These are phyloP conservation scores for Gloeophyllum trabeum DNA, from an alignment of 768 basidiomycete genomes.

Conservation along the genomic window DNA sequence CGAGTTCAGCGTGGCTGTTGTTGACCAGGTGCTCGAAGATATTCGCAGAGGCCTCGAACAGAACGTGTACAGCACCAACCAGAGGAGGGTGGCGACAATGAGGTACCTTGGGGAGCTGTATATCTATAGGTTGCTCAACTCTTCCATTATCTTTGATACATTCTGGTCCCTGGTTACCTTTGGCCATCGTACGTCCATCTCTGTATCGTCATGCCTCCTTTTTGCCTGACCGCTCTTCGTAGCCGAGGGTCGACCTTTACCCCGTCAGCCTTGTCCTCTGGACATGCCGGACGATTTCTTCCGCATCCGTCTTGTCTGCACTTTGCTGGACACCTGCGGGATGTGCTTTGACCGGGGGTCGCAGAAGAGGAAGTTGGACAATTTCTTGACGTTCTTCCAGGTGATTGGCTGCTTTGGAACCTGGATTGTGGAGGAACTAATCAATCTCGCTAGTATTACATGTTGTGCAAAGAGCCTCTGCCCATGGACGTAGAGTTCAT, in stretches of 20 bases:
- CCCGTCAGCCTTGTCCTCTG: conserved; percentile 58
- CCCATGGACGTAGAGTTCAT: conserved; percentile 99
- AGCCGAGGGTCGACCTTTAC: conserved; percentile 88
- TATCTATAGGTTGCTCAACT: conserved; percentile 87
- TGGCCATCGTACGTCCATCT: conserved; percentile 81
- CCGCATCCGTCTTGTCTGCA: conserved; percentile 84
- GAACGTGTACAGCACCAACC: conserved; percentile 92
- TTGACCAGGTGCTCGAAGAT: conserved; percentile 94
- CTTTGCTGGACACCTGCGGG: conserved; percentile 88
- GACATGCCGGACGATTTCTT: conserved; percentile 97
- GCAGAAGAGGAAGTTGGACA: conserved; percentile 87
- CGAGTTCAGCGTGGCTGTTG: conserved; percentile 75
- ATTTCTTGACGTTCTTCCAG: conserved; percentile 90
- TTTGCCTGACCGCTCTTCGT: conserved; percentile 7
- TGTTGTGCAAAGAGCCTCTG: conserved; percentile 78
- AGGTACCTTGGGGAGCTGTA: conserved; percentile 97
- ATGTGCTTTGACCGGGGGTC: conserved; percentile 96
- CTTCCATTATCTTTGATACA: conserved; percentile 83
- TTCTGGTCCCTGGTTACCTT: conserved; percentile 93
- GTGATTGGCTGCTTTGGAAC: conserved; percentile 26
- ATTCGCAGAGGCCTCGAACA: conserved; percentile 84
- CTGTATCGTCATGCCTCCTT: conserved; percentile 1
- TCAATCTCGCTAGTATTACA: conserved; percentile 51
- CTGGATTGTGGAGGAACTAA: neutral
- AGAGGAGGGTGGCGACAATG: conserved; percentile 81